Conservation (phyloP, 1,284 basidiomycete genomes). For the Exobasidium cylindrosporum region DNA sequence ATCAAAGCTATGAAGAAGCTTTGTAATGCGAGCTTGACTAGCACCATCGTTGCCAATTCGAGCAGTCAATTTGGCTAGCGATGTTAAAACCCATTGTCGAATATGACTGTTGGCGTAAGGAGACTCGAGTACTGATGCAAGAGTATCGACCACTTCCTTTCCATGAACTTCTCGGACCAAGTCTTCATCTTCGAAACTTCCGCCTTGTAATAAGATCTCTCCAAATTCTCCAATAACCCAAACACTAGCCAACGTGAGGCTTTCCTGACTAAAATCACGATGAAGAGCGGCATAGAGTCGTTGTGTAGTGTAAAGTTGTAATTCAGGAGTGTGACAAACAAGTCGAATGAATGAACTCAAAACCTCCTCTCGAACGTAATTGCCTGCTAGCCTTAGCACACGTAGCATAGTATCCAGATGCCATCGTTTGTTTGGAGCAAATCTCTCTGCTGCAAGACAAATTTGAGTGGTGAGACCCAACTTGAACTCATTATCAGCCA, state of each 20-base stretch:
- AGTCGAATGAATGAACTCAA: slow-evolving; percentile 91
- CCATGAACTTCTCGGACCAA: slow-evolving; percentile 66
- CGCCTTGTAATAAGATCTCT: slow-evolving; percentile 81
- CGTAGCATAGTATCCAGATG: slow-evolving; percentile 96
- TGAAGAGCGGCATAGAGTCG: slow-evolving; percentile 85
- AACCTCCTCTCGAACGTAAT: slow-evolving; percentile 96
- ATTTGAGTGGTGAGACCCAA: slow-evolving; percentile 96
- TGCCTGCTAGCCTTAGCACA: slow-evolving; percentile 85
- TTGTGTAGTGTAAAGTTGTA: slow-evolving; percentile 92
- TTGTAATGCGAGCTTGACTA: slow-evolving; percentile 70
- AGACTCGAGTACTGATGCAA: slow-evolving; percentile 83
- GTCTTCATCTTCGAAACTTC: slow-evolving; percentile 67
- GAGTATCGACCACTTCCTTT: slow-evolving; percentile 77
- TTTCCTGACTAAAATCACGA: slow-evolving; percentile 92
- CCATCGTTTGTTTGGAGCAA: slow-evolving; percentile 97
- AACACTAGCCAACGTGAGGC: slow-evolving; percentile 83
- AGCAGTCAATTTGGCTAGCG: slow-evolving; percentile 84
- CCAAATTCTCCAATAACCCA: slow-evolving; percentile 98
- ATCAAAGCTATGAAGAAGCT: slow-evolving; percentile 75
- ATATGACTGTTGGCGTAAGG: slow-evolving; percentile 89
- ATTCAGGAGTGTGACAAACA: slow-evolving; percentile 92
- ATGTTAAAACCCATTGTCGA: slow-evolving; percentile 86
- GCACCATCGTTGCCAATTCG: slow-evolving; percentile 62
- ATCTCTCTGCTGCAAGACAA: slow-evolving; percentile 89
- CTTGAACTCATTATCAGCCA: slow-evolving; percentile 99